phyloP scores from a whole-genome alignment of 192 early-diverging fungal genomes.

The Gryganskiella cystojenkinii region DNA sequence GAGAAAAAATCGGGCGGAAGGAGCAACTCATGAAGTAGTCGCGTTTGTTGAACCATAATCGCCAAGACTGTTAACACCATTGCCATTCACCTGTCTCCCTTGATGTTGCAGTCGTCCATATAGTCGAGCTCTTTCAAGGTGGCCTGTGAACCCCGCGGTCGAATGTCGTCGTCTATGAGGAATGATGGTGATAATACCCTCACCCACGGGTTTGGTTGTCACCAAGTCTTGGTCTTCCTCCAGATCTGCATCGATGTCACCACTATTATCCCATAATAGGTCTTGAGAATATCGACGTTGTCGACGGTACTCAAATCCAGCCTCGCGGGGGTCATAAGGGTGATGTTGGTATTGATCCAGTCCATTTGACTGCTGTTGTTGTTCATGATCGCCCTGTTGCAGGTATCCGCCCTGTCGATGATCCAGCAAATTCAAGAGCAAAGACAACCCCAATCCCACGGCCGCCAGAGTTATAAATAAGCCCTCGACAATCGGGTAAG shows the following conservation, averaged over 20 bases:
- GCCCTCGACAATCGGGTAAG: slow-evolving; percentile 34
- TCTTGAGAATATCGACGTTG: slow-evolving; percentile 16
- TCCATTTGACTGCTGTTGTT: neutral
- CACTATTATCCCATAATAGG: neutral
- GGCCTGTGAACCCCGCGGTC: slow-evolving; percentile 30
- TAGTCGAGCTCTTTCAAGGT: slow-evolving; percentile 20
- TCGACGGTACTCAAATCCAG: slow-evolving; percentile 30
- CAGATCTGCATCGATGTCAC: slow-evolving; percentile 14
- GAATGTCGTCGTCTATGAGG: slow-evolving; percentile 45
- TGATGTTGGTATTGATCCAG: slow-evolving; percentile 9
- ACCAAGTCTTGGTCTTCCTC: slow-evolving; percentile 34
- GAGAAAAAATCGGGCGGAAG: no score
- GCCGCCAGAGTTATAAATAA: slow-evolving; percentile 32
- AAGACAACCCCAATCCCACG: slow-evolving; percentile 19
- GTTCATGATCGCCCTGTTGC: neutral
- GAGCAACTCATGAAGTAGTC: no score
- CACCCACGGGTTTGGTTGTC: slow-evolving; percentile 40
- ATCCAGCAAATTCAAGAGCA: slow-evolving; percentile 23
- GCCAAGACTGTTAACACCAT: no score
- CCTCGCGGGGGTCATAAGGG: slow-evolving; percentile 19
- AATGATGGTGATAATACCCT: slow-evolving; percentile 43
- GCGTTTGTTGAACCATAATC: no score
- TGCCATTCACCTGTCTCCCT: no score
- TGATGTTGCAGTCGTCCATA: neutral
- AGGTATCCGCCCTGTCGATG: slow-evolving; percentile 9